Evolutionary conservation across 2,329 filamentous ascomycete genomes (phyloP), one percentile per base, ranked within the genome.

Genomic region (Exophiala dermatitidis): DNA sequence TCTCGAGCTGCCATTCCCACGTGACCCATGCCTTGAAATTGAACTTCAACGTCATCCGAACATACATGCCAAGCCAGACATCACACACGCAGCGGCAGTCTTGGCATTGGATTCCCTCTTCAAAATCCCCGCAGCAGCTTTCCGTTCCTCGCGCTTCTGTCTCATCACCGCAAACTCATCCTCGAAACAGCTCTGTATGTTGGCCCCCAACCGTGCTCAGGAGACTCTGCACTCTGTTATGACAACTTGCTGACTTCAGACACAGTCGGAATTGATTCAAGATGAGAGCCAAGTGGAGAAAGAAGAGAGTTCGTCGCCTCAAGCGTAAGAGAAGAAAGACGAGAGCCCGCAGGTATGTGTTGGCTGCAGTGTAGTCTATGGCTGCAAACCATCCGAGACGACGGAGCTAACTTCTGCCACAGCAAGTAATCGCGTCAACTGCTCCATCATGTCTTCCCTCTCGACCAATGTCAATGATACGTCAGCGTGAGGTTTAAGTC

Each of bases 311-410:
- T 79, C 84, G 93, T 72, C 86, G 93, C 78, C 89, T 98, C 77
- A 97, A 97, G 87, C 86, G 90, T 75, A 98, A 98, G 90, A 90
- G 93, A 81, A 94, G 93, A 90, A 98, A 98, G 91, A 95, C 93
- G 80, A 85, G 93, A 76, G 93, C 91, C 71, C 81, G 93, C 80
- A 90, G 85, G 93, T 97, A 45, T 41, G 82, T 83, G 90, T 77
- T 53, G 31, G 19, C 19, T 19, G 19, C 19, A 19, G 19, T 19
- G 19, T 19, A 40, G 38, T 31, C 43, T 31, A 41, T 19, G 6
- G 26, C 37, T 26, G 36, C 10, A 49, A 42, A 8, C n/a, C 9
- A 37, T 19, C 47, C 10, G 12, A 47, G n/a, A 10, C 32, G 44
- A 26, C n/a, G 34, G 31, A 48, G 73, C 46, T 74, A 67, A 77